Evolutionary conservation across 2,329 filamentous ascomycete species (phyloP), one percentile per base, ranked within the genome.

Genomic region (Colletotrichum plurivorum): DNA sequence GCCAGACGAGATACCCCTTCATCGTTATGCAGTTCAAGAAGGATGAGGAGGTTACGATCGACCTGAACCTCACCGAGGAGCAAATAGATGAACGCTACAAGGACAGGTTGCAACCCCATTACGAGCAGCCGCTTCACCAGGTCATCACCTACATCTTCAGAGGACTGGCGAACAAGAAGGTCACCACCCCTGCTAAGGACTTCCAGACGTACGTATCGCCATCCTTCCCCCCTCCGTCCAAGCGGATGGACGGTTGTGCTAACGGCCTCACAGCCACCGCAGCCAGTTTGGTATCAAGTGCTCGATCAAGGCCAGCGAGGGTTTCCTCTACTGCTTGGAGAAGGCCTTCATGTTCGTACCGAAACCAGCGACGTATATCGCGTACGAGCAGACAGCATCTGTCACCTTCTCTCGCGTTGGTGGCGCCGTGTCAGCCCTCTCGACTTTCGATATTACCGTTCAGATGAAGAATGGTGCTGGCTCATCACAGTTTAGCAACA

Each of bases 291-390:
- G 96, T 67, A 97, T 99, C 82, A 99, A 99, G 84, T 99, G 96
- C 82, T 97, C 95, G n/a, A 98, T 99, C 89, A 99, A 99, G 84
- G 97, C 97, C 62, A 98, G 97, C 80, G 96, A 99, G 83, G 96
- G 97, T 70, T 95, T 97, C 78, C 85, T 99, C 58, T 99, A 97
- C 88, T 98, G 95, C 79, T 84, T 99, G 73, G 96, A 99, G 82
- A 98, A 98, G 83, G 95, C 95, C 8, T 97, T 99, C 81, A 97
- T 99, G 89, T 99, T 99, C 80, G 96, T 99, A 16, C 96, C 96
- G 39, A 99, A 99, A 84, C 96, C 96, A 1, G 95, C 96, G 16
- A 98, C 95, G 1, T 99, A 98, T 83, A 95, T 99, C 70, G 93
- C 94, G 70, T 97, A 97, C 82, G 96, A 99, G 76, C 94, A 97